Base-by-base conservation (phyloP, 2,329 filamentous ascomycete genomes). In the Pseudopyrenochaeta lycopersici region DNA sequence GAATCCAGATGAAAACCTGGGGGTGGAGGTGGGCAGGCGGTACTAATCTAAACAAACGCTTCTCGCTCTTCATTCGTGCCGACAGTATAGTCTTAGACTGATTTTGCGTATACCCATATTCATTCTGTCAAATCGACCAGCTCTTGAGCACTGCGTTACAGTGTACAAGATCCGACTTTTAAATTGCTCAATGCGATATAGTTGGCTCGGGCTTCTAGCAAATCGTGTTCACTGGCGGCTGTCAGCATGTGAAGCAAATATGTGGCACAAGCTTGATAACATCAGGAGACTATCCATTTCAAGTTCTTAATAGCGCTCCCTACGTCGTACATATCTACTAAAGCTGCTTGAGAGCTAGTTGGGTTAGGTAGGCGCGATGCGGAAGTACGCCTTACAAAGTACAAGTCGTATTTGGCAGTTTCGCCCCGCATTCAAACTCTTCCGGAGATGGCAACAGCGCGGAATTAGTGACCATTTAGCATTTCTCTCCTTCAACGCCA, bases 1-100 rank as follows among this genome's bases (percentile, higher is more conserved):
- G 11, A 73, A 74, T 51, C 68, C 70, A 12, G 73, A 75, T 48
- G 73, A 76, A 53, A 72, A 74, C 36, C 45, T 76, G 10, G 73
- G 73, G 9, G 68, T 75, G 1, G 73, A 76, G 54, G 73, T 76
- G 7, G 71, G 70, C 21, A 63, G 66, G 52, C 58, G 73, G 21
- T 76, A 76, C 46, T 75, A 35, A 58, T 31, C 14, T 18, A 27
- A 9, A 27, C 7, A 18, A 38, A 20, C n/a, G 36, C 10, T 4
- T 39, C 6, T 12, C 2, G 20, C 2, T 36, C 15, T 14, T 5
- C 6, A 14, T n/a, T 32, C 38, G n/a, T 15, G 12, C 35, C 30
- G 17, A 46, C 31, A 31, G 18, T 46, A 12, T 18, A 38, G n/a
- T 51, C 15, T 42, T 44, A 49, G 41, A 43, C 41, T 42, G 54